phyloP scores from a whole-genome alignment of 2,329 filamentous ascomycete species.

The Fusarium ambrosium region DNA sequence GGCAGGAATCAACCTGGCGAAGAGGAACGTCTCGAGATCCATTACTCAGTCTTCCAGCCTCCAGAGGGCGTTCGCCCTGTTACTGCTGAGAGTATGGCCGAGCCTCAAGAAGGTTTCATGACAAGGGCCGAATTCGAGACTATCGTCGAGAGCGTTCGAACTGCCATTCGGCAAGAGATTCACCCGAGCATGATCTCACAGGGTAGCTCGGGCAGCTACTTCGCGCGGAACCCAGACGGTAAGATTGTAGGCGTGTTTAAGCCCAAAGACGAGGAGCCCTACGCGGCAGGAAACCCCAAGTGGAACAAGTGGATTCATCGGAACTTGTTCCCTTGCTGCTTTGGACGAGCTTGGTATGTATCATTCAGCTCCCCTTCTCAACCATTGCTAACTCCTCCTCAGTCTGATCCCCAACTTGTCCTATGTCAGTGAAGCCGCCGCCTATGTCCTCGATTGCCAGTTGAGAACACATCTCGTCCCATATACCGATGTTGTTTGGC shows the following conservation, averaged over 20 bases:
- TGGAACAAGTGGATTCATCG: constrained; percentile 99
- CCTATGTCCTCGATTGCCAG: constrained; percentile 93
- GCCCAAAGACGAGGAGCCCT: constrained; percentile 98
- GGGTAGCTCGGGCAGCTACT: constrained; percentile 97
- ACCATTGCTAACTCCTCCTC: constrained; percentile 29
- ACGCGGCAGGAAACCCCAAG: constrained; percentile 96
- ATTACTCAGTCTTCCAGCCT: constrained; percentile 96
- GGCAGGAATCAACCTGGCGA: constrained; percentile 79
- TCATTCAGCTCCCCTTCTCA: background rate
- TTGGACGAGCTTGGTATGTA: constrained; percentile 85
- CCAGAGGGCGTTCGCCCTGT: constrained; percentile 88
- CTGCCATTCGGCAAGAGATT: constrained; percentile 89
- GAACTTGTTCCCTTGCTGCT: constrained; percentile 97
- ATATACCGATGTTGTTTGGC: constrained; percentile 93
- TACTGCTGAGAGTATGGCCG: constrained; percentile 80
- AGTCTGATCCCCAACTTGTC: constrained; percentile 95
- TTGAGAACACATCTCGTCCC: constrained; percentile 93
- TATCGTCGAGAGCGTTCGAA: constrained; percentile 89
- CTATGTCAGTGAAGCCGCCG: constrained; percentile 97
- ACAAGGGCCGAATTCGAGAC: constrained; percentile 86
- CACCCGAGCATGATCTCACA: constrained; percentile 98
- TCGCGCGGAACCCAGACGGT: constrained; percentile 90
- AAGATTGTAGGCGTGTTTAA: constrained; percentile 99
- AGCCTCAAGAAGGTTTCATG: constrained; percentile 74
- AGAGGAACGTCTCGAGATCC: constrained; percentile 92